Conservation (phyloP, 2,329 filamentous ascomycete species). For the Diaporthe ilicicola region DNA sequence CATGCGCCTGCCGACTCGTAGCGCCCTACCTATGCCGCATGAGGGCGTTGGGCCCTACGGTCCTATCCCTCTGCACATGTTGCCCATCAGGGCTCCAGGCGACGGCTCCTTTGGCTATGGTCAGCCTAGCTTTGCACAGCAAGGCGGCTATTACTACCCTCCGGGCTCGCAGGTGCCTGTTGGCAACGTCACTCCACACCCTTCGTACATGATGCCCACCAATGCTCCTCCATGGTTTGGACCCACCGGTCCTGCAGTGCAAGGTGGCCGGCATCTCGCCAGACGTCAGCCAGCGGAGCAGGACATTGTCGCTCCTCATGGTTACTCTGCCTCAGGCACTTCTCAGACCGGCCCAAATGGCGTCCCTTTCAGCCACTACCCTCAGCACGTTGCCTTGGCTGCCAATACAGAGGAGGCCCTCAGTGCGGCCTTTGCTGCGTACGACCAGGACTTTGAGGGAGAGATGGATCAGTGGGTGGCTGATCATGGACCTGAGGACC, state of each 20-base stretch:
- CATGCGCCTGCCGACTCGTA: neutral
- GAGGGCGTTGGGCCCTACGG: neutral
- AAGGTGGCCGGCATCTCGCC: neutral
- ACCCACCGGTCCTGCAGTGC: neutral
- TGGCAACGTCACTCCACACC: neutral
- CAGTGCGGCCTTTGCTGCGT: slow-evolving; percentile 40
- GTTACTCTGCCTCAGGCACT: neutral
- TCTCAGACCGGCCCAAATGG: neutral
- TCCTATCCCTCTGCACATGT: neutral
- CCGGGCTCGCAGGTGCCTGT: neutral
- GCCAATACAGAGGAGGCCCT: slow-evolving; percentile 38
- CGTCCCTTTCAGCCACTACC: slow-evolving; percentile 26
- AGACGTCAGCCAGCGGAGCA: neutral
- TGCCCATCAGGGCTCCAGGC: neutral
- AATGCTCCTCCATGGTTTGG: neutral
- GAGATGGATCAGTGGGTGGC: slow-evolving; percentile 45
- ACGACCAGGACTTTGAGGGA: slow-evolving; percentile 39
- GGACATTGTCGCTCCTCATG: neutral
- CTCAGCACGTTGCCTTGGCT: slow-evolving; percentile 31
- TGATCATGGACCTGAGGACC: slow-evolving; percentile 40
- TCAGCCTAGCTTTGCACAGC: neutral
- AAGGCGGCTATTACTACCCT: neutral
- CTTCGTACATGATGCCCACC: neutral
- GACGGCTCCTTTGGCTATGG: neutral
- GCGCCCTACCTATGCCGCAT: neutral